phyloP scores from a whole-genome alignment of 1,284 basidiomycete genomes.

The Pterula multifida region DNA sequence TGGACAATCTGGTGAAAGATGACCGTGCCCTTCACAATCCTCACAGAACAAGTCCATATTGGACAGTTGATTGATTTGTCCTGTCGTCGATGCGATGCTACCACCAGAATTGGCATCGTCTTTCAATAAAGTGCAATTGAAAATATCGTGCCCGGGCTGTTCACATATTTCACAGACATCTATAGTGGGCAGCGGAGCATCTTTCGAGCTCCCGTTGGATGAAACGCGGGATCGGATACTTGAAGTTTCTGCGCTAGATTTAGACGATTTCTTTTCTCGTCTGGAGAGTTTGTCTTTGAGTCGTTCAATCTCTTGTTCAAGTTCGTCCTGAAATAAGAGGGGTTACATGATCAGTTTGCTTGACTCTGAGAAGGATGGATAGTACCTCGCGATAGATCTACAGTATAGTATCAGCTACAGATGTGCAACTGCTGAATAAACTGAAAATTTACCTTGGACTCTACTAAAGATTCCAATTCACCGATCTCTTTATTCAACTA shows the following conservation, averaged over 20 bases:
- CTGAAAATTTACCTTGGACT: constrained; percentile 70
- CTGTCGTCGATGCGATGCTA: background rate
- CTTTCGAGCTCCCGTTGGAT: constrained; percentile 15
- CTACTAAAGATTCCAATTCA: constrained; percentile 80
- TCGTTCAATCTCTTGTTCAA: constrained; percentile 75
- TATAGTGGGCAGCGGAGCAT: constrained; percentile 16
- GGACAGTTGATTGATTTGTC: constrained; percentile 10
- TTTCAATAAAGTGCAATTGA: constrained; percentile 56
- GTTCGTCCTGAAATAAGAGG: constrained; percentile 64
- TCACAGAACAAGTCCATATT: constrained; percentile 45
- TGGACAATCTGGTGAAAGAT: constrained; percentile 59
- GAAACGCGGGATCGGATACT: constrained; percentile 14
- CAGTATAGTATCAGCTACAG: background rate
- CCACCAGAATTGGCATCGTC: constrained; percentile 14
- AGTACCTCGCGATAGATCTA: constrained; percentile 78
- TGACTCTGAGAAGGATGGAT: constrained; percentile 1
- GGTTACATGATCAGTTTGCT: constrained; percentile 6
- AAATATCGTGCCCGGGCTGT: constrained; percentile 70
- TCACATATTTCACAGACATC: constrained; percentile 77
- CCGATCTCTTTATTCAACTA: constrained; percentile 85
- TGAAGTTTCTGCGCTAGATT: constrained; percentile 19
- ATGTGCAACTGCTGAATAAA: background rate
- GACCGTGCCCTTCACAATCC: constrained; percentile 68
- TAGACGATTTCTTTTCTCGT: constrained; percentile 44
- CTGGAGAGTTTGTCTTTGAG: constrained; percentile 58